Conservation (phyloP, 441 rosid genomes). For the Eutrema salsugineum region DNA sequence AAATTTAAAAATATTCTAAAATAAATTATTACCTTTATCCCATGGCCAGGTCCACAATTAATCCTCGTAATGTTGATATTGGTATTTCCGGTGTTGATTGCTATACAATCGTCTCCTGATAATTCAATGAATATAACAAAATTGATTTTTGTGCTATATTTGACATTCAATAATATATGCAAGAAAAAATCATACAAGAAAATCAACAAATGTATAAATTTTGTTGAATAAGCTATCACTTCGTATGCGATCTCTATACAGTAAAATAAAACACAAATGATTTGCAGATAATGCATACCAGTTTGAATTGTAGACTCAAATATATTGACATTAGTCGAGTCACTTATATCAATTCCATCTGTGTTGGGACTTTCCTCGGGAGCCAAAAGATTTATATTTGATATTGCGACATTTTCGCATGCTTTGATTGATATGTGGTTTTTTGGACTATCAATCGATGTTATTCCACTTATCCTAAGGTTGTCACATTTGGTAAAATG, state of each 20-base stretch:
- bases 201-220: no score
- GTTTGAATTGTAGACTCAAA: slow-evolving; percentile 21
- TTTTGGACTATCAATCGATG: slow-evolving; percentile 24
- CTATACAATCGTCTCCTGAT: slow-evolving; percentile 32
- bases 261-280: background rate
- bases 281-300: background rate
- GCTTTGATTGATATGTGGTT: slow-evolving; percentile 16
- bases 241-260: background rate
- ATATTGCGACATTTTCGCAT: slow-evolving; percentile 15
- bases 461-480: slow-evolving; percentile 10
- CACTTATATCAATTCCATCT: slow-evolving; percentile 27
- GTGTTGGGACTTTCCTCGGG: slow-evolving; percentile 30
- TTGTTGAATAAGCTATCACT: no score
- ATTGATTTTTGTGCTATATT: background rate
- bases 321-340: slow-evolving; percentile 12
- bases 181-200: no score
- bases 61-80: slow-evolving; percentile 25
- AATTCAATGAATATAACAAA: background rate
- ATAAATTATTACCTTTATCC: slow-evolving; percentile 24
- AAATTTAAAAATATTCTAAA: no score
- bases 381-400: slow-evolving; percentile 10
- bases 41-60: slow-evolving; percentile 36
- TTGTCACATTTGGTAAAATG: slow-evolving; percentile 14
- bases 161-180: background rate
- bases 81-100: slow-evolving; percentile 14